These are phyloP conservation scores for Globisporangium apiculatum DNA, from an alignment of 352 stramenopile species.

Conservation along the genomic window DNA sequence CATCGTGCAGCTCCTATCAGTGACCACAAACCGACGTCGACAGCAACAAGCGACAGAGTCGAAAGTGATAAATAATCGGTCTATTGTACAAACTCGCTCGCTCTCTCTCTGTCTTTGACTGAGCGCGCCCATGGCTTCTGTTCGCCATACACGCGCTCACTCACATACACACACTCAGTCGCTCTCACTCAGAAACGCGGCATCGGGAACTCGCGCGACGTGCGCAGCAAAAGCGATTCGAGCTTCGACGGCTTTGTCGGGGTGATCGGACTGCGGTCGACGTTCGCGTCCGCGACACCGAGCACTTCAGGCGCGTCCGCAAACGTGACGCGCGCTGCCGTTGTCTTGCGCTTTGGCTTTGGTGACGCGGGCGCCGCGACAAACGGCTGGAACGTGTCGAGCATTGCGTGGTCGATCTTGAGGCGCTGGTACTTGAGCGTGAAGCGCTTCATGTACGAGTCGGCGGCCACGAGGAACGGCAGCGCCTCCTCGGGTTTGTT, in stretches of 20 bases:
- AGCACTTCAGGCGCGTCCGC: conserved; percentile 53
- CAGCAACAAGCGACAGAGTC: no score
- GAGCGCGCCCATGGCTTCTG: background rate
- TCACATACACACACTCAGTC: no score
- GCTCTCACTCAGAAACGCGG: conserved; percentile 41
- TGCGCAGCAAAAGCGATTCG: conserved; percentile 76
- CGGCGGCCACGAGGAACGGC: conserved; percentile 66
- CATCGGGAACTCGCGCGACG: conserved; percentile 76
- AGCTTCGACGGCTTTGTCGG: conserved; percentile 75
- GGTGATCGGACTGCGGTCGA: conserved; percentile 70
- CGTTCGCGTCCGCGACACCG: conserved; percentile 58
- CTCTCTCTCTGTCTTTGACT: no score
- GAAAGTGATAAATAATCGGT: no score
- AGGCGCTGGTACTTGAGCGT: conserved; percentile 83
- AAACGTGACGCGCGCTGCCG: conserved; percentile 53
- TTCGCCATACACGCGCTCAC: background rate
- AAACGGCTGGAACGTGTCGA: conserved; percentile 48
- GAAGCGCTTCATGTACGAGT: conserved; percentile 88
- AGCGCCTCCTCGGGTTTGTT: conserved; percentile 81
- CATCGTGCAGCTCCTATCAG: no score
- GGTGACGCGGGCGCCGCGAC: background rate
- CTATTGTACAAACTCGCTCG: no score
- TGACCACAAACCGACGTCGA: no score
- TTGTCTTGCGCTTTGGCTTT: conserved; percentile 21
- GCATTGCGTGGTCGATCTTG: conserved; percentile 80